Evolutionary conservation across 2,329 filamentous ascomycete species (phyloP).

Genomic region (Alternaria arbusti): DNA sequence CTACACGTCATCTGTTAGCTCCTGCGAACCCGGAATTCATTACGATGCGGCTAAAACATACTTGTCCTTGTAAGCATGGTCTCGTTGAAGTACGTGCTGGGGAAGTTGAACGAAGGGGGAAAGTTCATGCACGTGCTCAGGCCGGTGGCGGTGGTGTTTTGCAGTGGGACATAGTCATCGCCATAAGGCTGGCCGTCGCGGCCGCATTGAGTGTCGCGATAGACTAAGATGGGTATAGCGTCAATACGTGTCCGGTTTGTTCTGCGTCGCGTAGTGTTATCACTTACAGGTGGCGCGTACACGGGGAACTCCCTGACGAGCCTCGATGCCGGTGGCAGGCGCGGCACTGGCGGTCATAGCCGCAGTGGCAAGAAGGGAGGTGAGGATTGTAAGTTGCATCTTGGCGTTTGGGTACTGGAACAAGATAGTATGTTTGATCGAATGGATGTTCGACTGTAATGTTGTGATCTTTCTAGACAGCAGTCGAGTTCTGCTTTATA

Average conservation of each 20-base stretch:
- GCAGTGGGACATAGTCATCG: constrained; percentile 4
- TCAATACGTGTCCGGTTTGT: neutral
- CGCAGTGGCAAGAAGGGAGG: constrained; percentile 2
- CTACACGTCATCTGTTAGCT: neutral
- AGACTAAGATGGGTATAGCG: neutral
- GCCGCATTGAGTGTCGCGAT: constrained; percentile 3
- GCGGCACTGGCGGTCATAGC: constrained; percentile 3
- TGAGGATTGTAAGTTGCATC: constrained; percentile 7
- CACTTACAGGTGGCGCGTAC: constrained; percentile 12
- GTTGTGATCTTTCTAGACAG: neutral
- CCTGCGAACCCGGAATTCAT: neutral
- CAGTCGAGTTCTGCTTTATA: neutral
- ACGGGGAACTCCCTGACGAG: constrained; percentile 8
- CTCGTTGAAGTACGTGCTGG: constrained; percentile 6
- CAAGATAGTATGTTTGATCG: neutral
- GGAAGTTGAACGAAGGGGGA: constrained; percentile 2
- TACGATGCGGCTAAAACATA: neutral
- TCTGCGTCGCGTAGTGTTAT: neutral
- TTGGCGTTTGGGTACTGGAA: neutral
- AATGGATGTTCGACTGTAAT: neutral
- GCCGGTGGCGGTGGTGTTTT: neutral
- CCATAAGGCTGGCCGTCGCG: constrained; percentile 1
- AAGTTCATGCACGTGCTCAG: constrained; percentile 11
- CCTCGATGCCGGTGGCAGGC: neutral
- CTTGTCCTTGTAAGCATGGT: neutral